These are phyloP conservation scores for Solanum chiquidenum DNA, from an alignment of 257 asterid genomes.

Conservation along the genomic window DNA sequence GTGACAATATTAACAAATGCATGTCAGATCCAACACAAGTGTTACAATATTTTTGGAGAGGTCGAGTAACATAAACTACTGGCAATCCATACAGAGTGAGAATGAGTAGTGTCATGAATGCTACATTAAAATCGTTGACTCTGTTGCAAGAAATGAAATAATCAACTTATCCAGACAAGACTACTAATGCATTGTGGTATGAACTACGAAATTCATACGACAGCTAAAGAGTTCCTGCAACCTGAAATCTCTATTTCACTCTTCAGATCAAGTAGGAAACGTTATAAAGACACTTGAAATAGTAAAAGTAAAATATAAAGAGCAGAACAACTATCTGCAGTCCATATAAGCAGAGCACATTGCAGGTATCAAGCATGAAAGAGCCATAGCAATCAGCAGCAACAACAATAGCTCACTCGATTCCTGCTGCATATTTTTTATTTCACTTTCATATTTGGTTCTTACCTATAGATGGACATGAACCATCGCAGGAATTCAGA, in stretches of 20 bases:
- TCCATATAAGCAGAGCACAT: neutral
- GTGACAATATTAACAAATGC: neutral
- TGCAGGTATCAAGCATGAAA: neutral
- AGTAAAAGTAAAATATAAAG: neutral
- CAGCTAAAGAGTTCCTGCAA: neutral
- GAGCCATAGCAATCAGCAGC: neutral
- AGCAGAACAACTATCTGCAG: neutral
- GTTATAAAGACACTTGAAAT: neutral
- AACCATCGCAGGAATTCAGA: neutral
- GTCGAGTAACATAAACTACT: neutral
- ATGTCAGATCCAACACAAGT: neutral
- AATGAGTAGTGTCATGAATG: neutral
- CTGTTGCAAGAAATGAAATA: neutral
- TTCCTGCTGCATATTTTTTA: neutral
- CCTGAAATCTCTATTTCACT: neutral
- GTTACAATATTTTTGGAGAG: neutral
- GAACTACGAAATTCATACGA: neutral
- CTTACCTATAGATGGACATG: neutral
- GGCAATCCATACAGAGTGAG: neutral
- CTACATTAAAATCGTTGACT: neutral
- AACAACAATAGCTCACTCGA: neutral
- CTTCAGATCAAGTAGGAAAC: neutral
- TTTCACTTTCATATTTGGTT: neutral
- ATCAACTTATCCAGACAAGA: neutral
- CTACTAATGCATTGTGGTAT: neutral